Percentiles rank a stretch among this genome's conserved stretches.
Conservation (phyloP, 1,284 basidiomycete genomes). For the Ganoderma lingzhi region DNA sequence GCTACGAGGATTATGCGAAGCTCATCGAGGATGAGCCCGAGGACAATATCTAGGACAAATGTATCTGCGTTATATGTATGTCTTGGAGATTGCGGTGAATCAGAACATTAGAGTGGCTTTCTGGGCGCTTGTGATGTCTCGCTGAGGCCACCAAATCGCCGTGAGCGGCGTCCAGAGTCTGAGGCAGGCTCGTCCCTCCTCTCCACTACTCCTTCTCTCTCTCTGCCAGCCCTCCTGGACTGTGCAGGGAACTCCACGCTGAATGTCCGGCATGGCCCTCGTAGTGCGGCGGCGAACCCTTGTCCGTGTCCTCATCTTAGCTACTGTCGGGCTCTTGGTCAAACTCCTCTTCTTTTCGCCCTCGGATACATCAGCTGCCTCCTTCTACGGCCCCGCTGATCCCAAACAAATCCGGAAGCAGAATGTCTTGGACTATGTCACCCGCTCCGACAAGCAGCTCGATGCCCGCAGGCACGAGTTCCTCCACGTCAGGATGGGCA, state of each 20-base stretch:
- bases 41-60: slow-evolving; percentile 61
- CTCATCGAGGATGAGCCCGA: slow-evolving; percentile 89
- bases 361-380: slow-evolving; percentile 40
- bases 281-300: slow-evolving; percentile 47
- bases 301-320: slow-evolving; percentile 44
- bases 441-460: slow-evolving; percentile 82
- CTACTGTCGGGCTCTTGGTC: slow-evolving; percentile 42
- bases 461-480: slow-evolving; percentile 90
- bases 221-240: background rate
- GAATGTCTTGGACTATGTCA: slow-evolving; percentile 87
- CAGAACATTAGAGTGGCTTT: background rate
- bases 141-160: slow-evolving; percentile 3
- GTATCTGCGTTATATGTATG: background rate
- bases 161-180: background rate
- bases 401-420: slow-evolving; percentile 74
- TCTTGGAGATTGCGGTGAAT: background rate
- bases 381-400: slow-evolving; percentile 40
- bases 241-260: background rate
- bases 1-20: slow-evolving; percentile 94
- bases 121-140: background rate
- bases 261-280: slow-evolving; percentile 39
- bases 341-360: slow-evolving; percentile 58
- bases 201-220: background rate
- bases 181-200: background rate
- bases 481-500: slow-evolving; percentile 84